Base-by-base conservation (phyloP, 345 rosid genomes). In the Citrus trifoliata region DNA sequence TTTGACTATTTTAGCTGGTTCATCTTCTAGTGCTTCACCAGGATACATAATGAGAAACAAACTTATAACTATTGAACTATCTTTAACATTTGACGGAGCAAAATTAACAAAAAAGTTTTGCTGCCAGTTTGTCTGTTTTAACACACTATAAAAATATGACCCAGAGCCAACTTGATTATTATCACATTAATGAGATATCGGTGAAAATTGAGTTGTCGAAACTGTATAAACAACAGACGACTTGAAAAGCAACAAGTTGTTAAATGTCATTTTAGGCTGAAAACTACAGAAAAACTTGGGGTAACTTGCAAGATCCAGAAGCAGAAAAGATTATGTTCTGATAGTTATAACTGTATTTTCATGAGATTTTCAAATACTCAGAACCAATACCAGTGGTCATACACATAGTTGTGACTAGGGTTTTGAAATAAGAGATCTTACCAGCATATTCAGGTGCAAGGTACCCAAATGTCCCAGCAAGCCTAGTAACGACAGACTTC, bases 361-460 rank as follows among this genome's bases (percentile, higher is more conserved):
- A 38, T 35, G 56, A 60, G 10, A 2, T 35, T 24, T 40, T 38
- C 46, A 30, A 55, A 67, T 69, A 27, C 0, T 60, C 35, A 6
- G 32, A 48, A 75, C 42, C 46, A 13, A 30, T 8, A 32, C 78
- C 71, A 48, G 24, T 48, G 56, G 28, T 25, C 14, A 22, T 48
- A 48, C 33, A 18, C 27, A 64, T 30, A 35, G 65, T 14, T 62
- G 8, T 63, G 6, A 4, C 10, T n/a, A 0, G 9, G n/a, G 16
- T 46, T 64, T 4, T 75, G 69, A 32, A 28, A 16, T 27, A 65
- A 30, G 28, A 74, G 27, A 12, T 59, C 76, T 72, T 82, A 88
- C 93, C 89, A 46, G 93, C 90, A 81, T 89, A 89, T 86, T 88
- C 91, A 22, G 91, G 93, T 56, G 91, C 91, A 68, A 86, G 88